Evolutionary conservation across 345 rosid genomes (phyloP), one percentile per base, ranked within the genome.

Genomic region (Eucalyptus virginea): DNA sequence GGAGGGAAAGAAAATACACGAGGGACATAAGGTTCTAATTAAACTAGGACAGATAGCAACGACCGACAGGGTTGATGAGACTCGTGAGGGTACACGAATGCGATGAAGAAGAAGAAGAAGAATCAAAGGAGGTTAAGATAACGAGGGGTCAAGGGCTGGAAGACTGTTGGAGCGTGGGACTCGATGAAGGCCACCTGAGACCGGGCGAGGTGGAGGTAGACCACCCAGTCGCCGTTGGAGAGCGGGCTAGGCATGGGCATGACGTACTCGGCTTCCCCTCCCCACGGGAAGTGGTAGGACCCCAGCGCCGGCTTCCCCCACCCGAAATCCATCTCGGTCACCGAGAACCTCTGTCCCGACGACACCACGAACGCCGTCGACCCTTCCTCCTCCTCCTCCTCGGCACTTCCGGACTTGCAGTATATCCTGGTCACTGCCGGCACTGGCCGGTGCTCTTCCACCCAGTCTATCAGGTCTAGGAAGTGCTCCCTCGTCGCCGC

Each of bases 391-490:
- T 92, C 37, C 37, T 37, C 23, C 23, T 19, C 26, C 58, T 88
- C 88, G 16, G 88, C 92, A 23, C 23, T 26, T 5, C 37, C 37
- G 60, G 11, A 19, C 80, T 65, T 89, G 77, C 90, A 26, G 85
- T 94, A 94, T 40, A 96, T 93, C 94, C 90, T 96, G 45, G 96
- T 86, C 88, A 94, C 8, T 18, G 91, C 91, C 5, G 93, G 93
- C 51, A 88, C 91, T 1, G 99, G 99, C 23, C 96, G 94, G n/a
- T 52, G 94, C 5, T 93, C 94, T 91, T 96, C 97, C 24, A 96
- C 96, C 97, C 96, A 96, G 81, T 96, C 99, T 85, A 96, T 94
- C 88, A 96, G 89, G 26, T 93, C 94, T 90, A 96, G 88, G 92
- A 96, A 96, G 90, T 96, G 98, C 80, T 95, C 97, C 91, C 90